Conservation (phyloP, 176 grass and related monocot genomes). For the Musa schizocarpa region DNA sequence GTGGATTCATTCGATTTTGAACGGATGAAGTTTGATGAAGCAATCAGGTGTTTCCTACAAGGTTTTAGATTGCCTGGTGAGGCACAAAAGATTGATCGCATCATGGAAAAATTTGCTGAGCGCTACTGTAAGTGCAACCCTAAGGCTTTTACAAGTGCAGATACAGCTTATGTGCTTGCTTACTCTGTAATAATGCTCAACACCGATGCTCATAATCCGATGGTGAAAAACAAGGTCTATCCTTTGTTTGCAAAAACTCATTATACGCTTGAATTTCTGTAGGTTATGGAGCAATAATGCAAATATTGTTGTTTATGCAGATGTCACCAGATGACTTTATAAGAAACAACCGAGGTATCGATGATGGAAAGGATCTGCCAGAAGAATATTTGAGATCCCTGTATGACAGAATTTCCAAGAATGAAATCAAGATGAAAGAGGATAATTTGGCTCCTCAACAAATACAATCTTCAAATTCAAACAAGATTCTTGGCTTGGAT, state of each 20-base stretch:
- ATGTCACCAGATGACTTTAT: slow-evolving; percentile 99
- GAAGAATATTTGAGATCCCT: slow-evolving; percentile 98
- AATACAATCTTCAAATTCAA: slow-evolving; percentile 68
- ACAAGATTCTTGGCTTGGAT: slow-evolving; percentile 94
- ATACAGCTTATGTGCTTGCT: slow-evolving; percentile 97
- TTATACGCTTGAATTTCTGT: neutral
- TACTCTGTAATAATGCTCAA: slow-evolving; percentile 99
- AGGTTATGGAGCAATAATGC: slow-evolving; percentile 12
- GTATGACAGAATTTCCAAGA: slow-evolving; percentile 83
- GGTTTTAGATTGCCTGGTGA: slow-evolving; percentile 96
- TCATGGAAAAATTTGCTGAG: slow-evolving; percentile 98
- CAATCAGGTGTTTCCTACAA: slow-evolving; percentile 81
- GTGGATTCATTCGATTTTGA: slow-evolving; percentile 97
- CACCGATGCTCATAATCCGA: slow-evolving; percentile 91
- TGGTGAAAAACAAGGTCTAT: slow-evolving; percentile 94
- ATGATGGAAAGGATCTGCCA: slow-evolving; percentile 92
- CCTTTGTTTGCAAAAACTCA: slow-evolving; percentile 21
- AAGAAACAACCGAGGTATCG: slow-evolving; percentile 92
- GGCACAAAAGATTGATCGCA: slow-evolving; percentile 96
- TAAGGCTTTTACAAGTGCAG: slow-evolving; percentile 87
- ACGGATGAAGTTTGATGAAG: slow-evolving; percentile 86
- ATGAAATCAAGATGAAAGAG: slow-evolving; percentile 99
- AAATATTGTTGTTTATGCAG: slow-evolving; percentile 42
- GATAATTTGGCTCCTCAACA: slow-evolving; percentile 85
- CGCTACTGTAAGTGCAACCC: slow-evolving; percentile 95